Evolutionary conservation across 1,284 basidiomycete species (phyloP), one percentile per base, ranked within the genome.

Genomic region (Amylostereum chailletii): DNA sequence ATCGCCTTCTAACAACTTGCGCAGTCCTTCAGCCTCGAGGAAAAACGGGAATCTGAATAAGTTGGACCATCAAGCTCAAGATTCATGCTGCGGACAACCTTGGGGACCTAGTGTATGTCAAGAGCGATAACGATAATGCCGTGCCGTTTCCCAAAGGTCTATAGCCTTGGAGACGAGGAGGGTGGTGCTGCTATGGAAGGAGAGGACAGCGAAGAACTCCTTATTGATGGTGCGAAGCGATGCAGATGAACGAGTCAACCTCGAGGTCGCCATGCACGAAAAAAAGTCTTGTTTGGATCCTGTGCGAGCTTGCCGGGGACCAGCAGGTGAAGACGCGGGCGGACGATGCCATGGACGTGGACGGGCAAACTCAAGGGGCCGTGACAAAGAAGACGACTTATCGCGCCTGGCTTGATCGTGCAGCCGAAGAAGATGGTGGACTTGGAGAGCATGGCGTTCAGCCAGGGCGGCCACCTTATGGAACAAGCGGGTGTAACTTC

Each of bases 241-340:
- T 58, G 90, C 90, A 0, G 88, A 98, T 50, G 93, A 94, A 64
- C 81, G 87, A 49, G 83, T 95, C 50, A 94, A 99, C 60, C 79
- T 98, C 36, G 94, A 99, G 68, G 96, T 99, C 2, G 92, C 90
- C 0, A 99, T 99, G 95, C 79, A 95, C 44, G n/a, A 96, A 99
- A 71, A 94, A 92, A 68, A 93, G 91, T 26, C 81, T 94, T 2
- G 94, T 90, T 2, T 98, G 94, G 93, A 98, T 99, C 63, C 65
- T 97, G 48, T 84, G 90, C 49, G 90, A 93, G 51, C 75, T 99
- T 3, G 76, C 82, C 27, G 90, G 92, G 2, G 90, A 89, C 55
- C 1, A 2, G 7, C 4, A n/a, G 27, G 6, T 19, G 19, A 19
- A 19, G 19, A 19, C 19, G 19, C 19, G 19, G 19, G 40, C 40